Base-by-base conservation (phyloP, 768 basidiomycete species). In the Amanita pallidorosea region DNA sequence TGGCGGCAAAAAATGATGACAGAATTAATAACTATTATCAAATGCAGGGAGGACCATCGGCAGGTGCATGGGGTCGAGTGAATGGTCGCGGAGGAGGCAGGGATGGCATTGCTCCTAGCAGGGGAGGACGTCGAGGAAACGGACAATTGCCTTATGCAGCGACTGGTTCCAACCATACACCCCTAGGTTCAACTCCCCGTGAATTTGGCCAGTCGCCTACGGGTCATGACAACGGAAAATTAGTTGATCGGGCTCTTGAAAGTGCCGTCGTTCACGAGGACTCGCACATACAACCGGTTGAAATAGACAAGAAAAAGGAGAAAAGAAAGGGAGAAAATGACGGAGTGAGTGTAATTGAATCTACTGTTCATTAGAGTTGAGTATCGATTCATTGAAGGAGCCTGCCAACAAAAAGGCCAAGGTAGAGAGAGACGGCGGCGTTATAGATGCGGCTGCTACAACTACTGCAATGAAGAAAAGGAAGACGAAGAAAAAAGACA, bases 121-220 rank as follows among this genome's bases (percentile, higher is more conserved):
- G 55, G 35, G 55, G 63, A 54, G 65, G 68, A 41, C 64, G 70
- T 18, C 55, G 45, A 66, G 68, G 58, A 59, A 67, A 33, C 55
- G 64, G 45, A 56, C 54, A 13, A 56, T 65, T 33, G 49, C 58
- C 53, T n/a, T 47, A 53, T 38, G 53, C 53, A 25, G 67, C 63
- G 2, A 82, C 82, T 41, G 87, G 87, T 54, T 77, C 84, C 58
- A 90, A 90, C 57, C 75, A 64, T 59, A 84, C 76, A 29, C 87
- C 85, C 36, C 67, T 90, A 49, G 87, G 87, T 49, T 74, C 79
- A 13, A 79, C 83, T 7, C 73, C 59, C 20, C 67, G 67, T 44
- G 64, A 61, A 53, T 69, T 72, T 31, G 22, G 56, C 53, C 49
- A 15, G n/a, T 29, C 54, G 54, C 23, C 53, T 57, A 4, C 57